These are phyloP conservation scores for Hypomyces perniciosus DNA, from an alignment of 2,329 filamentous ascomycete genomes.

Conservation along the genomic window DNA sequence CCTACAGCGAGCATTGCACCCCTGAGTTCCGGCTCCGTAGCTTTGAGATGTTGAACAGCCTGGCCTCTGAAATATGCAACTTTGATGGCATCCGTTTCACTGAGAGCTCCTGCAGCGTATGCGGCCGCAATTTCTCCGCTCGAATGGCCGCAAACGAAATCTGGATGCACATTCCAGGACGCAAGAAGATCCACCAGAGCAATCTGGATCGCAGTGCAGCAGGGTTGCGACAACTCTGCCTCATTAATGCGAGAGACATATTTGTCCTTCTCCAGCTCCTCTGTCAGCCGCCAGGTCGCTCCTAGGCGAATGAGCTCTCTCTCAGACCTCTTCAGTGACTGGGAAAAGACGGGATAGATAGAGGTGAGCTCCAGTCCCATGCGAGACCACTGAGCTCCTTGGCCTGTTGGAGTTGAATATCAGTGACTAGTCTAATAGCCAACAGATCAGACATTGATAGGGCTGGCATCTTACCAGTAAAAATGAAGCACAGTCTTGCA, in stretches of 20 bases:
- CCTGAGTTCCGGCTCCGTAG: not conserved
- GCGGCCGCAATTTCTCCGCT: slow-evolving; percentile 37
- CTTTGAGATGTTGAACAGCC: slow-evolving; percentile 3
- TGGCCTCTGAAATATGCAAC: slow-evolving; percentile 13
- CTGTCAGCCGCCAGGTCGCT: slow-evolving; percentile 7
- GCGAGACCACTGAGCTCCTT: slow-evolving; percentile 10
- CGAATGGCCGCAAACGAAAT: slow-evolving; percentile 31
- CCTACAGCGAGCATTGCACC: slow-evolving; percentile 11
- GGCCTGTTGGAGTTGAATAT: slow-evolving; percentile 4
- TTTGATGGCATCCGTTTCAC: slow-evolving; percentile 22
- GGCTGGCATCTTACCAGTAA: slow-evolving; percentile 8
- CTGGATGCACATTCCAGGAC: slow-evolving; percentile 23
- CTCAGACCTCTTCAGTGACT: slow-evolving; percentile 1
- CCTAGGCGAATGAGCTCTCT: slow-evolving; percentile 7
- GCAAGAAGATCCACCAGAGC: slow-evolving; percentile 33
- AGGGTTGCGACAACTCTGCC: slow-evolving; percentile 9
- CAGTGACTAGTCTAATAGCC: not conserved
- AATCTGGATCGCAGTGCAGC: slow-evolving; percentile 38
- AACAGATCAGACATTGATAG: not conserved
- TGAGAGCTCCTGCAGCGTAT: slow-evolving; percentile 22
- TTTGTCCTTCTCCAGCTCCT: slow-evolving; percentile 6
- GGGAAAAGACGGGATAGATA: slow-evolving; percentile 4
- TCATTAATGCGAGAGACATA: slow-evolving; percentile 10
- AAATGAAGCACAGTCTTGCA: slow-evolving; percentile 7
- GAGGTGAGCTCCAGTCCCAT: slow-evolving; percentile 9